Conservation (phyloP, 208 protist species). For the Acanthamoeba rhysodes region DNA sequence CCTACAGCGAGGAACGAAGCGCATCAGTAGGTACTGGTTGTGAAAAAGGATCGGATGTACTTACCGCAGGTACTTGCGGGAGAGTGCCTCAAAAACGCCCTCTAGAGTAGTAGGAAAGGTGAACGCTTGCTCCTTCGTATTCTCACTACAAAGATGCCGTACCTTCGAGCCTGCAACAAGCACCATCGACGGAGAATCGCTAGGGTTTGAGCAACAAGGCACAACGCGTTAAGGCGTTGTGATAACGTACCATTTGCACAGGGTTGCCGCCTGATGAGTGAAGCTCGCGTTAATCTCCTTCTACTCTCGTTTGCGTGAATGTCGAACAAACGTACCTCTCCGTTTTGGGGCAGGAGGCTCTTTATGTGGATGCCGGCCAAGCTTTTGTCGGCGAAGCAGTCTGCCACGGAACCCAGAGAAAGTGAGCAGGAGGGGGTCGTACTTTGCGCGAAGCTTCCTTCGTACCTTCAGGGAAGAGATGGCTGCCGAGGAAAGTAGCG, state of each 20-base stretch:
- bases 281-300: not conserved
- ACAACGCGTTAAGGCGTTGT: not conserved
- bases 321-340: slow-evolving; percentile 44
- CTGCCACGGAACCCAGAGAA: not conserved
- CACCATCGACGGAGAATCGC: too few relatives aligned
- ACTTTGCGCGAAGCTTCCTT: too few relatives aligned
- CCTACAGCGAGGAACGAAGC: not conserved
- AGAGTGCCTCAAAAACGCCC: slow-evolving; percentile 60
- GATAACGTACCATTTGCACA: slow-evolving; percentile 42
- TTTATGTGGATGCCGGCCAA: slow-evolving; percentile 69
- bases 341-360: slow-evolving; percentile 44
- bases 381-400: slow-evolving; percentile 59
- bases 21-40: not conserved
- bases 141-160: not conserved
- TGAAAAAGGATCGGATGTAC: not conserved
- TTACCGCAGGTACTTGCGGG: slow-evolving; percentile 6
- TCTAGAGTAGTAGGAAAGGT: not conserved
- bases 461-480: slow-evolving; percentile 64
- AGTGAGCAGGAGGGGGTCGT: not conserved
- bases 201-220: not conserved
- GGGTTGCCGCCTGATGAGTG: not conserved
- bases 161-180: slow-evolving; percentile 64
- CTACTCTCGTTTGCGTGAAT: not conserved
- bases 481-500: not conserved
- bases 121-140: not conserved